Evolutionary conservation across 441 rosid genomes (phyloP).

Genomic region (Codiaeum variegatum): DNA sequence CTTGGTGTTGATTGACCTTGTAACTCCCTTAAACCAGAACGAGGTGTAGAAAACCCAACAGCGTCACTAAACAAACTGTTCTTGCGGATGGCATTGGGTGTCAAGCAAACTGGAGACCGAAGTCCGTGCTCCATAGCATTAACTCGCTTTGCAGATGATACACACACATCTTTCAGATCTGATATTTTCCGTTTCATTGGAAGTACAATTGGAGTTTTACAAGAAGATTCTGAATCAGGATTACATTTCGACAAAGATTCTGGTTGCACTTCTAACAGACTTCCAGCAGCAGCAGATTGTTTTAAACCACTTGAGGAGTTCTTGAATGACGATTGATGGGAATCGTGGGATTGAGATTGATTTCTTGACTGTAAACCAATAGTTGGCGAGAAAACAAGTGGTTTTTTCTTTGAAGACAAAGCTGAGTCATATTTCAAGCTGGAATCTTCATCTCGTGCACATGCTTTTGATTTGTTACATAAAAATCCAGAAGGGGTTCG

Average conservation of each 20-base stretch:
- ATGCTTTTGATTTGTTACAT: slow-evolving; percentile 44
- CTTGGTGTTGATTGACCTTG: slow-evolving; percentile 40
- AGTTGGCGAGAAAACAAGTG: slow-evolving; percentile 70
- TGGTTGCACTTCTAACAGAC: slow-evolving; percentile 35
- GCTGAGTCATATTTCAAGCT: slow-evolving; percentile 42
- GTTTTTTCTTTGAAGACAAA: slow-evolving; percentile 68
- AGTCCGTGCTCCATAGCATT: slow-evolving; percentile 66
- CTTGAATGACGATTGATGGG: slow-evolving; percentile 40
- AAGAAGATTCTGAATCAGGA: slow-evolving; percentile 51
- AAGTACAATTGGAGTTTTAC: slow-evolving; percentile 63
- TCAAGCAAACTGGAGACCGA: slow-evolving; percentile 56
- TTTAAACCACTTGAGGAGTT: slow-evolving; percentile 38
- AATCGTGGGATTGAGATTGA: slow-evolving; percentile 45
- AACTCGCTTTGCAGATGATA: slow-evolving; percentile 62
- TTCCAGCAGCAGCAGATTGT: slow-evolving; percentile 33
- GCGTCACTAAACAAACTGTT: slow-evolving; percentile 40
- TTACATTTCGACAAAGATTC: slow-evolving; percentile 40
- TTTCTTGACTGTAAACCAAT: slow-evolving; percentile 52
- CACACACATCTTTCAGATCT: slow-evolving; percentile 59
- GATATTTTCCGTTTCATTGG: slow-evolving; percentile 77
- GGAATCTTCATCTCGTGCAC: slow-evolving; percentile 44
- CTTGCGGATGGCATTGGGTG: slow-evolving; percentile 52
- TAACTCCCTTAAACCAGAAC: slow-evolving; percentile 40
- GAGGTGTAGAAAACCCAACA: slow-evolving; percentile 57
- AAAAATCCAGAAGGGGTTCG: slow-evolving; percentile 71